phyloP scores from a whole-genome alignment of 805 yeast species.

The Wickerhamomyces ciferrii region DNA sequence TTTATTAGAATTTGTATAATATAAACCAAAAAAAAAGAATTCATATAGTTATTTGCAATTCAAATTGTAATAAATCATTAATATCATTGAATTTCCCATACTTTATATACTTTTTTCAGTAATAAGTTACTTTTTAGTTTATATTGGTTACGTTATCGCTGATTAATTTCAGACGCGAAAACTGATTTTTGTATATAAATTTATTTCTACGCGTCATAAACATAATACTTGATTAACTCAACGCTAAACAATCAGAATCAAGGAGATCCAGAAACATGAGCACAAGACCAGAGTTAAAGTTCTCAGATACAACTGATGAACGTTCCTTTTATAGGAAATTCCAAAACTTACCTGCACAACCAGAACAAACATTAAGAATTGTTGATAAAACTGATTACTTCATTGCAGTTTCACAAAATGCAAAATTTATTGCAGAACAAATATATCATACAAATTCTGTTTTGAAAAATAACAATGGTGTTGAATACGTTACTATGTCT shows the following conservation, averaged over 20 bases:
- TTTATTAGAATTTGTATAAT: no score
- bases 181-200: no score
- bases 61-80: no score
- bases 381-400: constrained; percentile 82
- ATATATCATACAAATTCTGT: constrained; percentile 84
- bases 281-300: constrained; percentile 51
- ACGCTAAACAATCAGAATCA: background rate
- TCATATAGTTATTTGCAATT: no score
- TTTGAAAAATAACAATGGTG: constrained; percentile 51
- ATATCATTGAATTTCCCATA: no score
- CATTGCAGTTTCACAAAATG: constrained; percentile 70
- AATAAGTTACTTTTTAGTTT: no score
- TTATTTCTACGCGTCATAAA: no score
- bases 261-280: constrained; percentile 8
- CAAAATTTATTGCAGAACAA: constrained; percentile 73
- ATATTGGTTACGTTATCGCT: no score
- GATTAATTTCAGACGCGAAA: no score
- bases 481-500: constrained; percentile 71
- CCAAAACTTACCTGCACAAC: constrained; percentile 40
- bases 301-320: constrained; percentile 47
- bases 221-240: no score
- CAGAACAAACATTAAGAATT: constrained; percentile 53
- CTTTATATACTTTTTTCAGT: no score
- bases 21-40: no score
- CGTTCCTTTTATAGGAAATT: constrained; percentile 43